phyloP scores from a whole-genome alignment of 1,139 yeast species.

The Hemisphaericaspora lyxosophila region DNA sequence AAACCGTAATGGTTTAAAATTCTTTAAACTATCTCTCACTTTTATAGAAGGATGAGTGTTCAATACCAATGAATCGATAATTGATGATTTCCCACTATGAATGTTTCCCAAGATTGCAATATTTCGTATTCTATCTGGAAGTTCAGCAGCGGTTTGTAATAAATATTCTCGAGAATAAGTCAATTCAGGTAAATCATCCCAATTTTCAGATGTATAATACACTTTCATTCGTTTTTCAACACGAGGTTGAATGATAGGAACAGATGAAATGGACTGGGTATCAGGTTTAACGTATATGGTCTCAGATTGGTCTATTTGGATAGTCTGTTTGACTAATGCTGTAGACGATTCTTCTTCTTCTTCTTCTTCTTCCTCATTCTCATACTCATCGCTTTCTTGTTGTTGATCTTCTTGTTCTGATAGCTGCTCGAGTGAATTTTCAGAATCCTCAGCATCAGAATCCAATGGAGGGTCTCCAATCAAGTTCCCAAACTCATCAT shows the following conservation, averaged over 20 bases:
- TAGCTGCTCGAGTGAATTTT: conserved; percentile 8
- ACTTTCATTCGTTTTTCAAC: conserved; percentile 43
- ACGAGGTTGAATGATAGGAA: conserved; percentile 68
- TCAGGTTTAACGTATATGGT: conserved; percentile 28
- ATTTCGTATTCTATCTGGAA: conserved; percentile 72
- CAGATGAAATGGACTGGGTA: conserved; percentile 22
- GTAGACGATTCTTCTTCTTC: conserved; percentile 14
- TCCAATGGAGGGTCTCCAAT: conserved; percentile 54
- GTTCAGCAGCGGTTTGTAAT: conserved; percentile 38
- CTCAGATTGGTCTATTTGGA: conserved; percentile 10
- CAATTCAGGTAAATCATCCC: conserved; percentile 53
- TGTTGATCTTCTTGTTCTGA: conserved; percentile 15
- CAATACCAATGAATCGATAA: conserved; percentile 66
- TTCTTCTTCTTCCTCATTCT: too few species aligned
- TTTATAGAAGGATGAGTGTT: conserved; percentile 56
- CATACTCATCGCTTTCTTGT: conserved; percentile 17
- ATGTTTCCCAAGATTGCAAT: conserved; percentile 80
- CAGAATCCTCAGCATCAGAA: conserved; percentile 43
- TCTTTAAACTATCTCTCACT: conserved; percentile 25
- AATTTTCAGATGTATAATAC: conserved; percentile 28
- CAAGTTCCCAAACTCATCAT: conserved; percentile 83
- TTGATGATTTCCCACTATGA: conserved; percentile 85
- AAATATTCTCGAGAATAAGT: conserved; percentile 66
- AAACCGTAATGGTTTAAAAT: conserved; percentile 52
- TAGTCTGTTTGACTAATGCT: conserved; percentile 10